phyloP scores from a whole-genome alignment of 441 rosid genomes.

The Syzygium malaccense region DNA sequence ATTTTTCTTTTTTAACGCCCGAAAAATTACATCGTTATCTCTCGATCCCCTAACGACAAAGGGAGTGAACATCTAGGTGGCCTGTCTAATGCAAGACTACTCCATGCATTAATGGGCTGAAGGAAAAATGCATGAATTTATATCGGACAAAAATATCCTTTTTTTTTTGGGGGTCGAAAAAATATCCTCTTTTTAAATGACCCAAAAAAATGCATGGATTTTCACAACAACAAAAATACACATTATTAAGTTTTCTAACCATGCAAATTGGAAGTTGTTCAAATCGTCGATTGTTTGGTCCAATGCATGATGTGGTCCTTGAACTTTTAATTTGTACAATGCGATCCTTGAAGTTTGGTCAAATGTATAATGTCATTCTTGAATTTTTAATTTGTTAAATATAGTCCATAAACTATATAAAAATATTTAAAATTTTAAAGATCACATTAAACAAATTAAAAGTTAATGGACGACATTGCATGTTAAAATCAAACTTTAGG shows the following conservation, averaged over 20 bases:
- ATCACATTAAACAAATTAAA: too few relatives aligned
- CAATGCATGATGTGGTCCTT: fast-evolving
- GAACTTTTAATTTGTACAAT: background rate
- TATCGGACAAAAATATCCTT: background rate
- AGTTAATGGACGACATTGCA: fast-evolving
- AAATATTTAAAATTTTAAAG: too few relatives aligned
- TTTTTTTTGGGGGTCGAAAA: too few relatives aligned
- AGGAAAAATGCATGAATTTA: background rate
- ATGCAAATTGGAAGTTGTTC: background rate
- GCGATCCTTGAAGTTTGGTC: fast-evolving
- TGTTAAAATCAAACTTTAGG: fast-evolving
- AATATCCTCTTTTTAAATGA: background rate
- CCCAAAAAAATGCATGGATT: background rate
- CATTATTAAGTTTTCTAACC: background rate
- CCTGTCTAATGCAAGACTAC: background rate
- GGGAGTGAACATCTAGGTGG: background rate
- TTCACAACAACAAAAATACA: background rate
- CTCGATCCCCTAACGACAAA: too few relatives aligned
- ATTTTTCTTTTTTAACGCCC: too few relatives aligned
- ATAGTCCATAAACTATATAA: fast-evolving
- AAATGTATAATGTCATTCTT: fast-evolving
- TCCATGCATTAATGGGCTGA: background rate
- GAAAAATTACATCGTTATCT: too few relatives aligned
- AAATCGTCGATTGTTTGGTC: background rate
- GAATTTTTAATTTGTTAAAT: fast-evolving